Percentiles rank a stretch among this genome's conserved stretches.
These are phyloP conservation scores for Chrysoporthe puriensis DNA, from an alignment of 2,329 filamentous ascomycete species.

Conservation along the genomic window DNA sequence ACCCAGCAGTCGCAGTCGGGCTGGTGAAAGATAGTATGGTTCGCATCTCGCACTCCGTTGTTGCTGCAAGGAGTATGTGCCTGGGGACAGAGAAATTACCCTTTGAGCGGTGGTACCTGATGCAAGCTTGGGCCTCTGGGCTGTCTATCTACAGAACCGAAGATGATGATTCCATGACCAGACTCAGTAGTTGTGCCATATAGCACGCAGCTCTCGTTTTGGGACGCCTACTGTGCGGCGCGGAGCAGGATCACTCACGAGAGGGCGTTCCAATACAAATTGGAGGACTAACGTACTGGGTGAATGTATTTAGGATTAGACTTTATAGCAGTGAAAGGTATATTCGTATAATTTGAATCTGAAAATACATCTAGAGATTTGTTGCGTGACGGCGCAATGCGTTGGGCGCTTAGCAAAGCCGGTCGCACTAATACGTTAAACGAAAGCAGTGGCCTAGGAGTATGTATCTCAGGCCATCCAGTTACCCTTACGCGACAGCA, in stretches of 20 bases:
- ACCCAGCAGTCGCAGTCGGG: no score
- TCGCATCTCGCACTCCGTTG: not conserved
- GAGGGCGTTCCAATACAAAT: not conserved
- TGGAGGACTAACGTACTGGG: not conserved
- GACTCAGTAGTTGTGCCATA: not conserved
- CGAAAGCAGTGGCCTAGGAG: not conserved
- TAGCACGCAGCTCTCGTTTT: no score
- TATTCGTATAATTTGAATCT: not conserved
- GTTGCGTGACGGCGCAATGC: not conserved
- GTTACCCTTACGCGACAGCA: not conserved
- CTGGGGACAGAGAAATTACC: not conserved
- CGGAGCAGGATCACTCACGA: not conserved
- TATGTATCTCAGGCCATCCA: not conserved
- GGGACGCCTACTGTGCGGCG: not conserved
- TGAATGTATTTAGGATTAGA: not conserved
- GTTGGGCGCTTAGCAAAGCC: not conserved
- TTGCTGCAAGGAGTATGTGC: not conserved
- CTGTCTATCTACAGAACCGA: no score
- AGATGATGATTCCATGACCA: not conserved
- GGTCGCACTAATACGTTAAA: not conserved
- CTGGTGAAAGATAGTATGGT: not conserved
- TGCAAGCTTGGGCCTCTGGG: not conserved
- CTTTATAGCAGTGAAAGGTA: not conserved
- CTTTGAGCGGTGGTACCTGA: not conserved
- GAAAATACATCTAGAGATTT: not conserved